Evolutionary conservation across 192 early-diverging fungal genomes (phyloP).

Genomic region (Dissophora globulifera): DNA sequence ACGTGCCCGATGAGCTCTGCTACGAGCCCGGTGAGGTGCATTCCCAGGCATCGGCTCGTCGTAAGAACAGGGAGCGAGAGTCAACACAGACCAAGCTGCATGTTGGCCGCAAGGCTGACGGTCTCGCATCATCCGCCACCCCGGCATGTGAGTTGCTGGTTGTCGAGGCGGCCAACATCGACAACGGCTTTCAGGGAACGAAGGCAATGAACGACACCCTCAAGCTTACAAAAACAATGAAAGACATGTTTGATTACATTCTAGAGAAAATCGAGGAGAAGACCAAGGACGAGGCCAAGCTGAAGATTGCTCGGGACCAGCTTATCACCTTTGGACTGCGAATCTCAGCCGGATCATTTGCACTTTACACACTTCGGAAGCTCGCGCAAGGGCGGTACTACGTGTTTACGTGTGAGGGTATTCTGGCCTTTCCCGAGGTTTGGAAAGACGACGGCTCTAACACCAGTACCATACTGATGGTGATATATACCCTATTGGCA

Average conservation of each 20-base stretch:
- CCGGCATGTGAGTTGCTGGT: neutral
- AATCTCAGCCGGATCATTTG: neutral
- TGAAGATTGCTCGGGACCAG: too few species aligned
- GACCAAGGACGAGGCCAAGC: neutral
- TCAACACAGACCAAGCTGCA: conserved; percentile 6
- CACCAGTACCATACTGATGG: neutral
- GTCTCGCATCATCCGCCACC: neutral
- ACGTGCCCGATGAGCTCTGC: neutral
- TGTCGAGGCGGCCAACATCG: conserved; percentile 8
- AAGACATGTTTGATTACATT: conserved; percentile 4
- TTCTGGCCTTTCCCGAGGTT: neutral
- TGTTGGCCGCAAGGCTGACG: conserved; percentile 4
- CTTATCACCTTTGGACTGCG: too few species aligned
- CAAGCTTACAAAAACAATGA: conserved; percentile 8
- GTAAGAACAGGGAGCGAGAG: conserved; percentile 6
- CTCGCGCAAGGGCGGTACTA: neutral
- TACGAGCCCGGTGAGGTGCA: conserved; percentile 3
- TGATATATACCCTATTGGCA: neutral
- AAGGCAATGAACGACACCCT: conserved; percentile 6
- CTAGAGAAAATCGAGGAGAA: neutral
- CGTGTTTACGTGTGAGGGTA: neutral
- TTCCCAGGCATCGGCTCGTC: conserved; percentile 3
- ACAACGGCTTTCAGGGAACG: conserved; percentile 13
- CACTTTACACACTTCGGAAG: neutral
- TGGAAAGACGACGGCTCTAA: neutral